These are phyloP conservation scores for Silene coronaria DNA, from an alignment of 179 eudicot species.

Conservation along the genomic window DNA sequence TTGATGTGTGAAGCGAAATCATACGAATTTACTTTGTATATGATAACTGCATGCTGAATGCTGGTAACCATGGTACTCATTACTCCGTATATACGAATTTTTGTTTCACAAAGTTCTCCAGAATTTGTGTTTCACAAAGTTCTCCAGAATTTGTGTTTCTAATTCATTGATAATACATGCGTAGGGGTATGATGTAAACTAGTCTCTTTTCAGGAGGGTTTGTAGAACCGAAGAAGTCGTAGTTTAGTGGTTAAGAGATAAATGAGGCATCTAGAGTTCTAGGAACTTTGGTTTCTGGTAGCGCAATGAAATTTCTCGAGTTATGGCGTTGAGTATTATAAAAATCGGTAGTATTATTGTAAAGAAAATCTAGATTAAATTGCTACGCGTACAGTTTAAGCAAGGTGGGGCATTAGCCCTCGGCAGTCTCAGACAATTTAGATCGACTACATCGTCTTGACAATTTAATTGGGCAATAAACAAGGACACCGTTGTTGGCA, in stretches of 20 bases:
- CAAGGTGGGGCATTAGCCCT: neutral
- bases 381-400: neutral
- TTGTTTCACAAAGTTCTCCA: neutral
- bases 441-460: too few relatives aligned
- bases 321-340: too few relatives aligned
- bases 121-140: neutral
- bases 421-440: neutral
- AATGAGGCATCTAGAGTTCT: too few relatives aligned
- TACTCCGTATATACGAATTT: neutral
- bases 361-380: neutral
- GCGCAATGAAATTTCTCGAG: too few relatives aligned
- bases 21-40: slow-evolving; percentile 14
- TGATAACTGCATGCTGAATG: slow-evolving; percentile 8
- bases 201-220: too few relatives aligned
- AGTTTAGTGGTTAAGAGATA: too few relatives aligned
- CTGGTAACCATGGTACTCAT: slow-evolving; percentile 2
- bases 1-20: slow-evolving; percentile 23
- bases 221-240: too few relatives aligned
- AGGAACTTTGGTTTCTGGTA: too few relatives aligned
- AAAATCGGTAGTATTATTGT: neutral
- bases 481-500: neutral
- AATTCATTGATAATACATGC: neutral
- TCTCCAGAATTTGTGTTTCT: neutral
- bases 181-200: too few relatives aligned
- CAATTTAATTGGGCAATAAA: neutral